Percentiles rank a stretch among this genome's conserved stretches.
Evolutionary conservation across 306 rosid genomes (phyloP).

Genomic region (Trichosanthes cucumerina): DNA sequence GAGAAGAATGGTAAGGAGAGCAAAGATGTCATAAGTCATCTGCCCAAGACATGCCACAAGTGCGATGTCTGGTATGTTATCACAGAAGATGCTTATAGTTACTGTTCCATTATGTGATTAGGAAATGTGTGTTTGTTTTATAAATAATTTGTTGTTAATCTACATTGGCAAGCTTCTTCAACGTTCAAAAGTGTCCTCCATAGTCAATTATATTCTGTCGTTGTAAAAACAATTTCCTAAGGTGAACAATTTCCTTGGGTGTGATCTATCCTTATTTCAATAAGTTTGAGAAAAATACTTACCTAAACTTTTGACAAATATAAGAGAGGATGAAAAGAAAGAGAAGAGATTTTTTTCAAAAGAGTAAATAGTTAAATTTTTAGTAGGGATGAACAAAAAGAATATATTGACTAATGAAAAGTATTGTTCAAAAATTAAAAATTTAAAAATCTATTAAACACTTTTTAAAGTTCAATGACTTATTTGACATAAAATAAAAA

Average conservation of each 20-base stretch:
- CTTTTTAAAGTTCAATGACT: too few relatives aligned
- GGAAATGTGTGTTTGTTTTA: not conserved
- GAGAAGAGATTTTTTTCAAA: too few relatives aligned
- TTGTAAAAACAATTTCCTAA: not conserved
- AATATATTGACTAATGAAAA: too few relatives aligned
- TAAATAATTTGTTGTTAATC: not conserved
- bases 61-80: constrained; percentile 42
- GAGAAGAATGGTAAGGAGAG: constrained; percentile 18
- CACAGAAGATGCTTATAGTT: constrained; percentile 24
- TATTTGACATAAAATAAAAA: too few relatives aligned
- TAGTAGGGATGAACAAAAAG: too few relatives aligned
- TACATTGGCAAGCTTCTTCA: not conserved
- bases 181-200: not conserved
- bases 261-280: not conserved
- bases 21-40: constrained; percentile 1
- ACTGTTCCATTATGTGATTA: constrained; percentile 36
- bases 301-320: too few relatives aligned
- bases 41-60: constrained; percentile 24
- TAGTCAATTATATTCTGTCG: not conserved
- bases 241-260: not conserved
- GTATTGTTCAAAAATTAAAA: too few relatives aligned
- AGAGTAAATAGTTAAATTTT: too few relatives aligned
- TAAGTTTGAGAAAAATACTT: not conserved
- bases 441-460: too few relatives aligned
- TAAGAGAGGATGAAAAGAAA: too few relatives aligned